phyloP scores from a whole-genome alignment of 73 alveolate species.

The Tetrahymena borealis region DNA sequence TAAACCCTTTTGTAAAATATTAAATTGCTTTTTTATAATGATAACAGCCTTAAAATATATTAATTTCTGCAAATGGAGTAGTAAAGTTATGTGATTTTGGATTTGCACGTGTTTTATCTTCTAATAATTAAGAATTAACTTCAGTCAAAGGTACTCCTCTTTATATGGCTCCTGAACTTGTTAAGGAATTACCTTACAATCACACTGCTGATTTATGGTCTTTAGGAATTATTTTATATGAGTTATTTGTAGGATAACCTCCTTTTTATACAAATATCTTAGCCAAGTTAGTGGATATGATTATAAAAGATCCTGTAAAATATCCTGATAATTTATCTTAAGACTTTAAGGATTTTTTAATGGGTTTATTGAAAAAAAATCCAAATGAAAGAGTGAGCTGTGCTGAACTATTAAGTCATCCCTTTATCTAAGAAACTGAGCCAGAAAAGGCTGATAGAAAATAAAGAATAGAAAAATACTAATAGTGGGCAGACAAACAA shows the following conservation, averaged over 20 bases:
- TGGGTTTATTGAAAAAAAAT: conserved; percentile 94
- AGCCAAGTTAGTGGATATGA: conserved; percentile 85
- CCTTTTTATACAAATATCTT: conserved; percentile 98
- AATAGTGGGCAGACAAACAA: conserved; percentile 76
- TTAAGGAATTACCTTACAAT: conserved; percentile 96
- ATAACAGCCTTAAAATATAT: conserved; percentile 93
- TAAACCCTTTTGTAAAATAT: too few relatives aligned
- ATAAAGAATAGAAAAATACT: conserved; percentile 81
- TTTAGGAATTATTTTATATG: conserved; percentile 98
- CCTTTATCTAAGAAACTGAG: conserved; percentile 93
- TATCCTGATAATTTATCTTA: conserved; percentile 95
- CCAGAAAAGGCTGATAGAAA: conserved; percentile 85
- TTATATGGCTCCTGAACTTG: conserved; percentile 99
- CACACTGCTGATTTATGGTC: conserved; percentile 99
- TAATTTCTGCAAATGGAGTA: conserved; percentile 94
- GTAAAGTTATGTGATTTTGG: conserved; percentile 99
- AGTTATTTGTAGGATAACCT: conserved; percentile 98
- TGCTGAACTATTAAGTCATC: conserved; percentile 97
- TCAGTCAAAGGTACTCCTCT: conserved; percentile 99
- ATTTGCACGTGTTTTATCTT: conserved; percentile 98
- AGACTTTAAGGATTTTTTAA: conserved; percentile 88
- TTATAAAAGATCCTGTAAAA: conserved; percentile 95
- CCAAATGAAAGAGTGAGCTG: conserved; percentile 98
- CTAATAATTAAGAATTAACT: conserved; percentile 92
- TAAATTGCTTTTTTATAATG: not conserved